These are phyloP conservation scores for Diaporthe australafricana DNA, from an alignment of 2,329 filamentous ascomycete species.

Conservation along the genomic window DNA sequence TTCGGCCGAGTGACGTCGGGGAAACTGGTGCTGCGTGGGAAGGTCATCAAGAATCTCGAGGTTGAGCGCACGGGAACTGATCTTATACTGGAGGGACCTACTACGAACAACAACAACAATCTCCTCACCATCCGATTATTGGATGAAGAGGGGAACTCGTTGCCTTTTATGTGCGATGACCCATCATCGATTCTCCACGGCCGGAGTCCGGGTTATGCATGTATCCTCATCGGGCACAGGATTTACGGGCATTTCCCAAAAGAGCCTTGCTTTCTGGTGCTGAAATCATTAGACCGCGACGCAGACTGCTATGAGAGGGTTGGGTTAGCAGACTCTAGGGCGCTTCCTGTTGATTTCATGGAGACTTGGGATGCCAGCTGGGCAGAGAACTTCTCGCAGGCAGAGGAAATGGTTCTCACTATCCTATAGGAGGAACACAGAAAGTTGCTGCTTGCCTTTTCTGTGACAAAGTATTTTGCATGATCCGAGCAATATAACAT, in stretches of 20 bases:
- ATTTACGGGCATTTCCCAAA: neutral
- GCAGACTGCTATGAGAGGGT: constrained; percentile 13
- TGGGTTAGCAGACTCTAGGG: constrained; percentile 4
- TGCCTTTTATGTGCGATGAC: constrained; percentile 11
- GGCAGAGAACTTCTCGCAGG: neutral
- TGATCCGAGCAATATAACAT: too few species aligned
- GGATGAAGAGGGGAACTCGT: neutral
- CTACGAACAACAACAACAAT: neutral
- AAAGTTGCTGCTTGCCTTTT: too few species aligned
- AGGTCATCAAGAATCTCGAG: constrained; percentile 3
- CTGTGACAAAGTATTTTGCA: too few species aligned
- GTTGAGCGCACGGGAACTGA: constrained; percentile 11
- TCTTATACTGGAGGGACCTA: constrained; percentile 2
- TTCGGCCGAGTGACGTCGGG: constrained; percentile 15
- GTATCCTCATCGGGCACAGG: constrained; percentile 21
- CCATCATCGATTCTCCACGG: neutral
- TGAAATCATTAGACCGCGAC: neutral
- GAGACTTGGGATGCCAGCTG: constrained; percentile 10
- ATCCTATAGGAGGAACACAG: neutral
- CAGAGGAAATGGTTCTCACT: neutral
- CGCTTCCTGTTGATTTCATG: neutral
- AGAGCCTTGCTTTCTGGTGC: constrained; percentile 26
- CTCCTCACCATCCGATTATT: neutral
- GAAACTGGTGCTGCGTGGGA: neutral
- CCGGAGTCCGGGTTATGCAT: neutral